A percentile compares a stretch with the other conserved stretches of the same genome.
These are phyloP conservation scores for Kodamaea laetipori DNA, from an alignment of 805 yeast species.

Conservation along the genomic window DNA sequence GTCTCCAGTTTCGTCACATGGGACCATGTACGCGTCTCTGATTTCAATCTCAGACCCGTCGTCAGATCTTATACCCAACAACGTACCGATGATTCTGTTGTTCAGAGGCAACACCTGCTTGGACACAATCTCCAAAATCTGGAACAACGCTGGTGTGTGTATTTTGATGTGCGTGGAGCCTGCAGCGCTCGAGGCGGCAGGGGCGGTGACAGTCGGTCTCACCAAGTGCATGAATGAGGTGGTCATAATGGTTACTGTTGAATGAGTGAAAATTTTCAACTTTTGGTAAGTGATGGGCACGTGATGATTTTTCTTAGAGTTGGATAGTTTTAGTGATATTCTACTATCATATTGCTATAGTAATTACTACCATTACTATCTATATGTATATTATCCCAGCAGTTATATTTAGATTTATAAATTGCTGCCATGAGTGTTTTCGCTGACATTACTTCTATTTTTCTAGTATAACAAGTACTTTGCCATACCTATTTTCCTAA, in stretches of 20 bases:
- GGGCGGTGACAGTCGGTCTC: constrained; percentile 53
- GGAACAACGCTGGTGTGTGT: constrained; percentile 72
- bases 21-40: constrained; percentile 77
- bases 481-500: too few relatives aligned
- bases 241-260: constrained; percentile 20
- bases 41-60: constrained; percentile 77
- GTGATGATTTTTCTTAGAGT: too few relatives aligned
- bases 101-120: constrained; percentile 43
- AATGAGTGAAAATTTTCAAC: constrained; percentile 10
- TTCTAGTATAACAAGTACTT: too few relatives aligned
- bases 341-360: too few relatives aligned
- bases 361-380: too few relatives aligned
- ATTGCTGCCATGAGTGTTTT: too few relatives aligned
- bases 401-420: too few relatives aligned
- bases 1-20: constrained; percentile 72
- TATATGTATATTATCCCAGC: too few relatives aligned
- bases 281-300: not conserved
- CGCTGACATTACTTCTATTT: too few relatives aligned
- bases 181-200: constrained; percentile 44
- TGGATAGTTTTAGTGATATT: too few relatives aligned
- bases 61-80: constrained; percentile 79
- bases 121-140: constrained; percentile 72
- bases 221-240: constrained; percentile 45
- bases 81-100: constrained; percentile 75
- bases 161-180: constrained; percentile 58